phyloP scores from a whole-genome alignment of 176 grass and related monocot species.

The Puya raimondii region DNA sequence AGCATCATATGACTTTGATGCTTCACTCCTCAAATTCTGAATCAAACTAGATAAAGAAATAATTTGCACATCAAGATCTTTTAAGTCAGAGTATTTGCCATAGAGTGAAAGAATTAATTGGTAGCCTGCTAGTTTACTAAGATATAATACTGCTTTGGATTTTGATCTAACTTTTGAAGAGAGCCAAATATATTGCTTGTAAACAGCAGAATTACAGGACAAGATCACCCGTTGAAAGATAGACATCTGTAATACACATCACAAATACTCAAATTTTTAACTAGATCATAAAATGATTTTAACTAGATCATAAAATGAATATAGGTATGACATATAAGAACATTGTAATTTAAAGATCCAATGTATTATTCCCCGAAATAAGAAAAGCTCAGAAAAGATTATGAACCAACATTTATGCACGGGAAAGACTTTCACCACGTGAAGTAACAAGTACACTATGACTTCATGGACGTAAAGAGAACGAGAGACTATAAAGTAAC shows the following conservation, averaged over 20 bases:
- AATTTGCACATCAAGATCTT: not conserved
- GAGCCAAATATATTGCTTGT: not conserved
- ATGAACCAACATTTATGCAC: too few relatives aligned
- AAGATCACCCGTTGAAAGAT: not conserved
- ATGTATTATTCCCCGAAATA: not conserved
- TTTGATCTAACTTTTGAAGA: too few relatives aligned
- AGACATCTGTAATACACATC: not conserved
- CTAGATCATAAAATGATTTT: not conserved
- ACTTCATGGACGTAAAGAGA: not conserved
- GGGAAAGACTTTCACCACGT: too few relatives aligned
- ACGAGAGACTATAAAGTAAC: not conserved
- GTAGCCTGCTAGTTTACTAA: too few relatives aligned
- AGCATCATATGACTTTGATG: slow-evolving; percentile 61
- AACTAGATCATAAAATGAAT: not conserved
- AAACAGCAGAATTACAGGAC: not conserved
- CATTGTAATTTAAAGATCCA: not conserved
- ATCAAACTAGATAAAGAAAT: slow-evolving; percentile 50
- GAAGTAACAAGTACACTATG: too few relatives aligned
- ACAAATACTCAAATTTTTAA: not conserved
- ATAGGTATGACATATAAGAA: not conserved
- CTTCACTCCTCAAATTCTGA: slow-evolving; percentile 73
- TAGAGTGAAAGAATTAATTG: too few relatives aligned
- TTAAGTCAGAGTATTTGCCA: too few relatives aligned
- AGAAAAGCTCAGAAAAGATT: not conserved
- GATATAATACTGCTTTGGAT: too few relatives aligned